A percentile compares a stretch with the other conserved stretches of the same genome.
These are phyloP conservation scores for Camelina neglecta DNA, from an alignment of 345 rosid genomes.

Conservation along the genomic window DNA sequence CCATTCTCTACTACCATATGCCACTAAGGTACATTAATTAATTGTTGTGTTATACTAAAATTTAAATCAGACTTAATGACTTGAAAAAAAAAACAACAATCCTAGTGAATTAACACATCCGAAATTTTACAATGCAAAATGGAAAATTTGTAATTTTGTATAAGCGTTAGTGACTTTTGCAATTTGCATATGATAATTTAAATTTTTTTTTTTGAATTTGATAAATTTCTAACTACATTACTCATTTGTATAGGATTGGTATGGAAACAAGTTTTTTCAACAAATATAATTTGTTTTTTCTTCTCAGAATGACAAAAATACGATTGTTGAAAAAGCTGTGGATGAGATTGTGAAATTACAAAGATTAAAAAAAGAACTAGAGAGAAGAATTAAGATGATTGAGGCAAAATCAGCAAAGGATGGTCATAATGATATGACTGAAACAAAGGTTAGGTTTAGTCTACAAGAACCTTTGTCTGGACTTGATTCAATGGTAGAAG, in stretches of 20 bases:
- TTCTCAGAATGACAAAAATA: constrained; percentile 64
- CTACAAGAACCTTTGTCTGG: constrained; percentile 58
- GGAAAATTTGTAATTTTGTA: too few relatives aligned
- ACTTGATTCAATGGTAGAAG: constrained; percentile 61
- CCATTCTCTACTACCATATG: constrained; percentile 57
- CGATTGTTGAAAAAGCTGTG: constrained; percentile 54
- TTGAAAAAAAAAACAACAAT: too few relatives aligned
- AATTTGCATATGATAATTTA: too few relatives aligned
- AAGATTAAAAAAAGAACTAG: constrained; percentile 48
- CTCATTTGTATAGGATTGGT: neutral
- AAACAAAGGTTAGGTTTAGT: constrained; percentile 49
- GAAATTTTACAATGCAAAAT: too few relatives aligned
- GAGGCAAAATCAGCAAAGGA: constrained; percentile 30
- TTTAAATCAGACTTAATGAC: too few relatives aligned
- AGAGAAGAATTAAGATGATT: constrained; percentile 46
- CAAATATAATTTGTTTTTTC: neutral
- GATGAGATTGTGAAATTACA: constrained; percentile 52
- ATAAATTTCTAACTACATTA: neutral
- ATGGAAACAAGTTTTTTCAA: neutral
- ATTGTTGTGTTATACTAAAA: too few relatives aligned
- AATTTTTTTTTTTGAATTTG: neutral
- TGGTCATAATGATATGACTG: constrained; percentile 19
- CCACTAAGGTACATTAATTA: constrained; percentile 57
- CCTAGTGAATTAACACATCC: too few relatives aligned
- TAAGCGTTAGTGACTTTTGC: too few relatives aligned